Evolutionary conservation across 441 rosid genomes (phyloP).

Genomic region (Daphne laureola): DNA sequence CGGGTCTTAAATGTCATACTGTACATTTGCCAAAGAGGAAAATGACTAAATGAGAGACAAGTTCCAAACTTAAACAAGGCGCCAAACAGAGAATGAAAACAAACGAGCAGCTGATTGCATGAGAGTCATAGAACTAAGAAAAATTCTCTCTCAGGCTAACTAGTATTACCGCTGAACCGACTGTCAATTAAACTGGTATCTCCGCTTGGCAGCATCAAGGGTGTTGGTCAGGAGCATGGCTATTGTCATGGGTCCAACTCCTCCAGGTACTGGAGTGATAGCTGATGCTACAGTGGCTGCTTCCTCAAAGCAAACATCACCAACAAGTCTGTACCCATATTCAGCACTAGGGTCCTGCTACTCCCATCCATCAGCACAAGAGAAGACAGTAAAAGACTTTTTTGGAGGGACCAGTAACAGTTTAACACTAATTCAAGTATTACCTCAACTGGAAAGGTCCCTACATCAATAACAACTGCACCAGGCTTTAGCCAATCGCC

Average conservation of each 20-base stretch:
- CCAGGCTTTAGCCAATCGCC: conserved; percentile 81
- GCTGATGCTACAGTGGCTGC: conserved; percentile 66
- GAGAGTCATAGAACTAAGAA: too few species aligned
- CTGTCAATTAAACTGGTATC: conserved; percentile 21
- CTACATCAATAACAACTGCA: conserved; percentile 79
- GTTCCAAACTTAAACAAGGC: too few species aligned
- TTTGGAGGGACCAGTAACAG: conserved; percentile 10
- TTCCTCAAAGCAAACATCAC: conserved; percentile 84
- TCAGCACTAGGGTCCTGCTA: conserved; percentile 63
- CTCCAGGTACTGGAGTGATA: conserved; percentile 90
- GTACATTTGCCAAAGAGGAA: too few species aligned
- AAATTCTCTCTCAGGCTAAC: too few species aligned
- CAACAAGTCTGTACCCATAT: conserved; percentile 65
- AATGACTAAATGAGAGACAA: too few species aligned
- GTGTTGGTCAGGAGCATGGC: conserved; percentile 86
- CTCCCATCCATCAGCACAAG: conserved; percentile 4
- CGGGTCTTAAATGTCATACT: too few species aligned
- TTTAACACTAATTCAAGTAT: conserved; percentile 1
- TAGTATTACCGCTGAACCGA: too few species aligned
- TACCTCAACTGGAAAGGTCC: conserved; percentile 78
- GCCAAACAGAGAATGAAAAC: too few species aligned
- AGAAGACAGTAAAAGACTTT: conserved; percentile 5
- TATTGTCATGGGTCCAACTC: conserved; percentile 89
- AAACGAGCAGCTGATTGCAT: too few species aligned
- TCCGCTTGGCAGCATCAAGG: conserved; percentile 69